Evolutionary conservation across 1,139 yeast genomes (phyloP).

Genomic region (Sugiyamaella japonica): DNA sequence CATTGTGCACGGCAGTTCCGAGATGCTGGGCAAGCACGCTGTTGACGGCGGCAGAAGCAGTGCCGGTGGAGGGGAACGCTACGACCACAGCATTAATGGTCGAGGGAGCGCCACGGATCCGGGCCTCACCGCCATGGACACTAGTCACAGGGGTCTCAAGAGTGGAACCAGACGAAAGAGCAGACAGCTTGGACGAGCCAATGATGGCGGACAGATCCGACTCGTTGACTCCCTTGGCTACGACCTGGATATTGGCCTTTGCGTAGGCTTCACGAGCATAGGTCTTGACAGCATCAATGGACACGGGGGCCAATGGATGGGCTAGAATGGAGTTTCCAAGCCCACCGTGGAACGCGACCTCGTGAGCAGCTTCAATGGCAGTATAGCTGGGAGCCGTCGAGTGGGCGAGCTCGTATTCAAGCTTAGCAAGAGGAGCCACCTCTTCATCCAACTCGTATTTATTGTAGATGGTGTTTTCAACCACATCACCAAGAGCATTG

Average conservation of each 20-base stretch:
- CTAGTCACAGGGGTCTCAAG: conserved; percentile 48
- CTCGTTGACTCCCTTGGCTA: conserved; percentile 73
- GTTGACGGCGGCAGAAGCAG: conserved; percentile 62
- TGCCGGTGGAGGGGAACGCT: conserved; percentile 63
- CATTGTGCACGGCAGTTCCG: conserved; percentile 44
- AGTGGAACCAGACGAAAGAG: conserved; percentile 60
- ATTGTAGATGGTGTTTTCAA: conserved; percentile 70
- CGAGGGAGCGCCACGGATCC: conserved; percentile 59
- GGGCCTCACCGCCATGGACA: conserved; percentile 66
- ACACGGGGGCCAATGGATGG: conserved; percentile 59
- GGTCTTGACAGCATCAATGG: conserved; percentile 64
- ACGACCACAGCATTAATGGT: conserved; percentile 74
- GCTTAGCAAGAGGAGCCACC: conserved; percentile 73
- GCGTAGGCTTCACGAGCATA: conserved; percentile 72
- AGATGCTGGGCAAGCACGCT: conserved; percentile 74
- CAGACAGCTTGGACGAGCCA: conserved; percentile 59
- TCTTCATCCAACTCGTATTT: conserved; percentile 75
- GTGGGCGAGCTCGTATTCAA: conserved; percentile 51
- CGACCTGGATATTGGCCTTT: conserved; percentile 67
- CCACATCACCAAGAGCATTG: conserved; percentile 76
- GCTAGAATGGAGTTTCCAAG: conserved; percentile 82
- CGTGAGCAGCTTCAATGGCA: conserved; percentile 80
- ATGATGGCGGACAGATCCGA: conserved; percentile 70
- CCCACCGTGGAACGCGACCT: conserved; percentile 81
- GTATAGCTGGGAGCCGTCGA: conserved; percentile 51